These are phyloP conservation scores for Trichosanthes cucumerina DNA, from an alignment of 306 rosid genomes.

Conservation along the genomic window DNA sequence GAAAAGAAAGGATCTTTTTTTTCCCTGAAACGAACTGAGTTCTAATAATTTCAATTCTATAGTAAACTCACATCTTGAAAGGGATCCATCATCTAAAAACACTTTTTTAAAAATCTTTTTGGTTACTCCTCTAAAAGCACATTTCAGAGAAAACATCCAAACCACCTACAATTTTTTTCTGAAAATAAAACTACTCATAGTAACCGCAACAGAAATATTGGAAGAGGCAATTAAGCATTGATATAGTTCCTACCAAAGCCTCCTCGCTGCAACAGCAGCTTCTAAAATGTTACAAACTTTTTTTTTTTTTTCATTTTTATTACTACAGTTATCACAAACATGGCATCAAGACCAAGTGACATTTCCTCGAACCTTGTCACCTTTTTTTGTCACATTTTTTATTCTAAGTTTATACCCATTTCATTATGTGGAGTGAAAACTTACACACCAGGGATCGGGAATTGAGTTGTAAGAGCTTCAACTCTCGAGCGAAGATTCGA, in stretches of 20 bases:
- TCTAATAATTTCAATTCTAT: too few species aligned
- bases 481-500: slow-evolving; percentile 55
- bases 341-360: neutral
- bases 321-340: neutral
- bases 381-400: neutral
- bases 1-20: too few species aligned
- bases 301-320: neutral
- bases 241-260: neutral
- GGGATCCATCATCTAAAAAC: too few species aligned
- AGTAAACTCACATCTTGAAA: too few species aligned
- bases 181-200: neutral
- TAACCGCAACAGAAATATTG: neutral
- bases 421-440: neutral
- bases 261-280: neutral
- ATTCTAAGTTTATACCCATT: neutral
- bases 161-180: neutral
- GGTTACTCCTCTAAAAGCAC: too few species aligned
- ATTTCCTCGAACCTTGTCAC: neutral
- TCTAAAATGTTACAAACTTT: neutral
- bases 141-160: neutral
- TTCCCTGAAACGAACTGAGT: too few species aligned
- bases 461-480: slow-evolving; percentile 66
- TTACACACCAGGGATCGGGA: slow-evolving; percentile 79
- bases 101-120: too few species aligned
- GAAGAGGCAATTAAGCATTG: neutral